Evolutionary conservation across 108 stramenopile species (phyloP).

Genomic region (Cyclotella atomus): DNA sequence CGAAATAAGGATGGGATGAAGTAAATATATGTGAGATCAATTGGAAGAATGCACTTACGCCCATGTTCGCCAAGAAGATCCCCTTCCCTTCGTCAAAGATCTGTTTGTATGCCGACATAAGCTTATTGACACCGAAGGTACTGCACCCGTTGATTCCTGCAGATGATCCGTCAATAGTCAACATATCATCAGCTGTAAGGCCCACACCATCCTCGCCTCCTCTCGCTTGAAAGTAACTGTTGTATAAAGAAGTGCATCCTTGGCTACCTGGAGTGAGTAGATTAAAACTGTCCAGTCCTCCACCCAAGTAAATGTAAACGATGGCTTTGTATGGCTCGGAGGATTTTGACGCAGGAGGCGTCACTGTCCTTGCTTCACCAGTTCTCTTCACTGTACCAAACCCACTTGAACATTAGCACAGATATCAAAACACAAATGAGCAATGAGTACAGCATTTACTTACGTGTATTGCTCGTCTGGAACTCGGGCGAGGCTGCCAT

Average conservation of each 20-base stretch:
- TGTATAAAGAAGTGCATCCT: slow-evolving; percentile 23
- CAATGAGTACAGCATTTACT: too few relatives aligned
- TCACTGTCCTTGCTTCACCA: slow-evolving; percentile 27
- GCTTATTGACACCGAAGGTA: slow-evolving; percentile 54
- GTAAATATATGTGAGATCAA: not conserved
- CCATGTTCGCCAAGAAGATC: slow-evolving; percentile 53
- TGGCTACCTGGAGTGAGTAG: slow-evolving; percentile 41
- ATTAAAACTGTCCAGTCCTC: slow-evolving; percentile 57
- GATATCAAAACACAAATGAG: too few relatives aligned
- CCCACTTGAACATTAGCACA: too few relatives aligned
- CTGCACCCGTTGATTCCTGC: slow-evolving; percentile 43
- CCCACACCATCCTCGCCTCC: slow-evolving; percentile 38
- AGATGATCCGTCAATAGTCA: slow-evolving; percentile 43
- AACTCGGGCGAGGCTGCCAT: slow-evolving; percentile 53
- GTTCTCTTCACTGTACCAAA: slow-evolving; percentile 45
- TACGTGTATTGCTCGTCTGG: slow-evolving; percentile 46
- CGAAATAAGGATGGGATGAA: not conserved
- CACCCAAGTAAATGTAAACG: slow-evolving; percentile 43
- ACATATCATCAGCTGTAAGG: slow-evolving; percentile 31
- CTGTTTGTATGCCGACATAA: slow-evolving; percentile 28
- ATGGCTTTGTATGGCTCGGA: slow-evolving; percentile 49
- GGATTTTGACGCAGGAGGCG: slow-evolving; percentile 35
- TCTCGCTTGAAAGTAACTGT: slow-evolving; percentile 46
- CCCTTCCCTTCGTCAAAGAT: slow-evolving; percentile 55
- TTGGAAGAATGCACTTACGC: not conserved